These are phyloP conservation scores for Monilinia vaccinii-corymbosi DNA, from an alignment of 2,329 filamentous ascomycete species.

Conservation along the genomic window DNA sequence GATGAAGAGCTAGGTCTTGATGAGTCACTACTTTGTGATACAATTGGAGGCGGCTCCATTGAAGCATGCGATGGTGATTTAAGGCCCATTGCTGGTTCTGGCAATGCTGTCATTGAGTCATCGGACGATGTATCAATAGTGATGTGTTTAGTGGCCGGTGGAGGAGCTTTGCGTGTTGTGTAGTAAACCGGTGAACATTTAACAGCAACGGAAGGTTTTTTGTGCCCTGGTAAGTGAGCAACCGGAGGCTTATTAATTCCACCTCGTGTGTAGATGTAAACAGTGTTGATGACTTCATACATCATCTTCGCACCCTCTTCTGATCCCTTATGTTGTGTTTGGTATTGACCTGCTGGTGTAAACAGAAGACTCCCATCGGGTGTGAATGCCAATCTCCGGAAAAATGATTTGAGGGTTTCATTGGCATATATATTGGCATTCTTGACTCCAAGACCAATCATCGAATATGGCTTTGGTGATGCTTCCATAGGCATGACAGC, in stretches of 20 bases:
- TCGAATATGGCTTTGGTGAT: conserved; percentile 60
- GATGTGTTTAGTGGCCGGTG: conserved; percentile 76
- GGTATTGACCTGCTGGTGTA: conserved; percentile 92
- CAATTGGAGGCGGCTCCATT: conserved; percentile 73
- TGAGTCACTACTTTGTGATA: conserved; percentile 39
- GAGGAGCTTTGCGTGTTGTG: conserved; percentile 59
- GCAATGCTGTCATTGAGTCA: conserved; percentile 72
- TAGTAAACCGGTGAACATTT: conserved; percentile 90
- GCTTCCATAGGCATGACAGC: conserved; percentile 91
- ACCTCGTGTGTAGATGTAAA: conserved; percentile 94
- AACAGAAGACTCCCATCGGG: conserved; percentile 90
- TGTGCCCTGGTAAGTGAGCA: conserved; percentile 90
- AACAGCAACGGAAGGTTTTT: conserved; percentile 94
- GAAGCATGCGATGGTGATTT: conserved; percentile 48
- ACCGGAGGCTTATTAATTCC: conserved; percentile 96
- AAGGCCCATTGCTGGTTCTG: conserved; percentile 60
- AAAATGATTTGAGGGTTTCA: conserved; percentile 95
- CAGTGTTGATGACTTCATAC: conserved; percentile 90
- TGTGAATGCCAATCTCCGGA: conserved; percentile 85
- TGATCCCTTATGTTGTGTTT: conserved; percentile 57
- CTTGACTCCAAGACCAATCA: conserved; percentile 53
- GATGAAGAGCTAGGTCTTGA: conserved; percentile 34
- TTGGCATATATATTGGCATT: conserved; percentile 92
- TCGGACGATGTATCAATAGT: conserved; percentile 93
- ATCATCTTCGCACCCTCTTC: conserved; percentile 60